A percentile compares a stretch with the other conserved stretches of the same genome.
These are phyloP conservation scores for Hypoxylon lienhwacheense DNA, from an alignment of 495 filamentous ascomycete species.

Conservation along the genomic window DNA sequence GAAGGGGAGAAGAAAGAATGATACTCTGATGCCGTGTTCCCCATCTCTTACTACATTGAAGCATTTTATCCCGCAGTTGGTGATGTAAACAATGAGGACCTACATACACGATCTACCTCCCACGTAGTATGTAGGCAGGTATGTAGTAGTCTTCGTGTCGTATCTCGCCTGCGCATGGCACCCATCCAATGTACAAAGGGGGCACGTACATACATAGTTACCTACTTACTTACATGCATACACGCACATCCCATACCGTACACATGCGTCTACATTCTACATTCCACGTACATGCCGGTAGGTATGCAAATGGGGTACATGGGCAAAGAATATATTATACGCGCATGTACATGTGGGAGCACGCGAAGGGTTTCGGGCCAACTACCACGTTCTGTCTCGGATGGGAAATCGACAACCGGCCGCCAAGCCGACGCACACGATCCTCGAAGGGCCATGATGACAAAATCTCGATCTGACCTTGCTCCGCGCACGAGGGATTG, in stretches of 20 bases:
- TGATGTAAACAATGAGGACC: slow-evolving; percentile 8
- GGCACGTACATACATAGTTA: too few relatives aligned
- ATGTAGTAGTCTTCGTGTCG: slow-evolving; percentile 7
- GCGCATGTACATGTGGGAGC: slow-evolving; percentile 8
- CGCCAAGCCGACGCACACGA: too few relatives aligned
- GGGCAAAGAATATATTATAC: too few relatives aligned
- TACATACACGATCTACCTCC: background rate
- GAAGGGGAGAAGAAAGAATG: too few relatives aligned
- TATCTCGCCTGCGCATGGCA: slow-evolving; percentile 7
- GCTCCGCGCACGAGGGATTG: slow-evolving; percentile 23
- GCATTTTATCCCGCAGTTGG: background rate
- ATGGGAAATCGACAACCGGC: slow-evolving; percentile 19
- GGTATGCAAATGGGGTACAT: too few relatives aligned
- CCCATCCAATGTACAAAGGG: slow-evolving; percentile 13
- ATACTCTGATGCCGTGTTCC: too few relatives aligned
- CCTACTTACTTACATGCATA: slow-evolving; percentile 6
- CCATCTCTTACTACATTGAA: slow-evolving; percentile 2
- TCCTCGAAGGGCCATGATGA: too few relatives aligned
- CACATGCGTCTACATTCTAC: background rate
- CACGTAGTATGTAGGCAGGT: too few relatives aligned
- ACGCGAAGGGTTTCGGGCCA: too few relatives aligned
- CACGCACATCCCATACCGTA: slow-evolving; percentile 9
- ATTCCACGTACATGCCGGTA: too few relatives aligned
- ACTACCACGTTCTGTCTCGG: slow-evolving; percentile 34
- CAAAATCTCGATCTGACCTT: slow-evolving; percentile 28